A percentile compares a stretch with the other conserved stretches of the same genome.
Conservation (phyloP, 176 grass and related monocot species). For the Poa annua region DNA sequence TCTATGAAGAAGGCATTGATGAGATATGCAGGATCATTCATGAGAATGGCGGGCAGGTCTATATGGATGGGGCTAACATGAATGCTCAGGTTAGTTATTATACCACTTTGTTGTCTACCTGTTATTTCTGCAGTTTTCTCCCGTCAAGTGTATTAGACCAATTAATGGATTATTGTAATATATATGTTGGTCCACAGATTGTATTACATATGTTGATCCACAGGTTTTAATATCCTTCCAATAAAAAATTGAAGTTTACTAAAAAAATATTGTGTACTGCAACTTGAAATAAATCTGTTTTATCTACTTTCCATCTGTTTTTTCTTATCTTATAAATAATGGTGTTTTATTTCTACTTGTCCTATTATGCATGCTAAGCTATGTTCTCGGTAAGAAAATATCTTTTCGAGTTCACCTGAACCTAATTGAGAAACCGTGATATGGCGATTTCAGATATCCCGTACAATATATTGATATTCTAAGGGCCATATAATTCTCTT, state of each 20-base stretch:
- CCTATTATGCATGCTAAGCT: not conserved
- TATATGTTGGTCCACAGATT: no score
- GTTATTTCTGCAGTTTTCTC: not conserved
- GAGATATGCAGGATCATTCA: slow-evolving; percentile 99
- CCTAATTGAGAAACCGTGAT: not conserved
- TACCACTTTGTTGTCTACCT: not conserved
- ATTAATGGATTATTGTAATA: not conserved
- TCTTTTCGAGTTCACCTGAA: slow-evolving; percentile 1
- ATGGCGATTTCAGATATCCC: slow-evolving; percentile 19
- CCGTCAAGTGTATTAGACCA: slow-evolving; percentile 8
- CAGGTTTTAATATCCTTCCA: not conserved
- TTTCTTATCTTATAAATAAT: not conserved
- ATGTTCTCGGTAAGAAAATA: slow-evolving; percentile 33
- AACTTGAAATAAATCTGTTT: not conserved
- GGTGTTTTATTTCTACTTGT: not conserved
- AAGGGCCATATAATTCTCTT: slow-evolving; percentile 15
- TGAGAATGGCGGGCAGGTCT: slow-evolving; percentile 95
- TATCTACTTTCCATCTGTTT: slow-evolving; percentile 25
- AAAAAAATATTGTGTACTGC: not conserved
- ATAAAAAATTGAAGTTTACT: not conserved
- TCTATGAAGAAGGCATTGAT: slow-evolving; percentile 99
- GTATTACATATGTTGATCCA: not conserved
- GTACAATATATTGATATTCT: not conserved
- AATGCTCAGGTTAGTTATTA: slow-evolving; percentile 84
- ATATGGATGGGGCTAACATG: slow-evolving; percentile 99